Base-by-base conservation (phyloP, 805 yeast species). In the Candida anglica region DNA sequence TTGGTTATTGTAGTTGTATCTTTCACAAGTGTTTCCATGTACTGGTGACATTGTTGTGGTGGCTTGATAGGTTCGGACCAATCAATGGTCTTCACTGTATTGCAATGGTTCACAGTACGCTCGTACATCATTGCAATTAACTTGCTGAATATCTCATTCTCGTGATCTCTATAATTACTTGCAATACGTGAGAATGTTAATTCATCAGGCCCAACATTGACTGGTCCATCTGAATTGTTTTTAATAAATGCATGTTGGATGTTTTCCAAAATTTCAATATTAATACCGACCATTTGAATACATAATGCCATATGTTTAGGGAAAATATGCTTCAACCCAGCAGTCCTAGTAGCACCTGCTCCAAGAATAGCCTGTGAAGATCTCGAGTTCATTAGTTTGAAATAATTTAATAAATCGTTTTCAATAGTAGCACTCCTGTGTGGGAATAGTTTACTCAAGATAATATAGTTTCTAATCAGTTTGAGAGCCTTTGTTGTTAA, bases 341-440 rank as follows among this genome's bases (percentile, higher is more conserved):
- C 85, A 0, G 88, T 75, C 42, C 77, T 58, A 2, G 85, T 81
- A 1, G 91, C 91, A 27, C 84, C 86, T 1, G 89, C 87, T 28
- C 80, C 82, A 23, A 84, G 59, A 25, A 84, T 79, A 4, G 84
- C 73, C 40, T 75, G 75, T 3, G 75, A 70, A 5, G 75, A 60
- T 39, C 78, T 73, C 13, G 75, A 53, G 44, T 82, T 81, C 47
- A 75, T 58, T 8, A 71, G 51, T 33, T 64, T 65, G 42, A 63
- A 58, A 39, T 50, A 56, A 27, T 69, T 68, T 28, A 80, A 43
- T 19, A 75, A 33, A 38, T 69, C 61, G 18, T 59, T 59, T 37
- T 73, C 77, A 27, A 77, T 60, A 6, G 47, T 42, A 0, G 52
- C 30, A 1, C 63, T 58, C 39, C 46, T 58, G 19, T 62, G 66